Evolutionary conservation across 345 rosid genomes (phyloP), one percentile per base, ranked within the genome.

Genomic region (Citrus reticulata): DNA sequence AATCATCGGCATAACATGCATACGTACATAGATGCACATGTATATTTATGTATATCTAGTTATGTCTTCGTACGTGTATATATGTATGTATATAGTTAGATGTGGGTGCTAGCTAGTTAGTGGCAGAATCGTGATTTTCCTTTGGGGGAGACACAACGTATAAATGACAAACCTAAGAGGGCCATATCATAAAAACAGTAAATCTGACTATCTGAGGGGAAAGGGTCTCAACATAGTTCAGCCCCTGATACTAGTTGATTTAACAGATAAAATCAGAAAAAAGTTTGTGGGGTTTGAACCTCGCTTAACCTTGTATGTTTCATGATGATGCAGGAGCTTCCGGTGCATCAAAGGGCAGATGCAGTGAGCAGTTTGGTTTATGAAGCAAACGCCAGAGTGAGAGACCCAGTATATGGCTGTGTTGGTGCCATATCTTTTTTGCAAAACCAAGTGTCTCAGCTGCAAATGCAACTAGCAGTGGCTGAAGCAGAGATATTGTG

Each of bases 401-500:
- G 94, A 65, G 92, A 91, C 78, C 94, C 94, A 0, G 94, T 91
- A 27, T 91, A 91, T 40, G 94, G 94, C 16, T 89, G 92, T 30
- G 92, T 91, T 8, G 94, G 92, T 1, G 90, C 89, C 25, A 91
- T 91, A 24, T 89, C 92, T 34, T 84, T 34, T 66, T 71, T 91
- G 17, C 92, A 91, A 77, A 91, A 83, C 81, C 91, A 91, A 70
- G 92, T 91, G 11, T 87, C 90, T 2, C 83, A 89, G 82, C 83
- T 91, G 51, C 88, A 91, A 80, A 87, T 84, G 90, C 90, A 91
- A 68, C 83, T 91, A n/a, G 90, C 92, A 0, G 84, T 86, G 37
- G 92, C 92, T 42, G 89, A 91, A 37, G 87, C 94, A 17, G 91
- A 91, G 86, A 88, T 91, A 5, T 75, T 86, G 9, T 86, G 90